phyloP scores from a whole-genome alignment of 371 early-diverging fungal genomes.

The Entomophthora muscae region DNA sequence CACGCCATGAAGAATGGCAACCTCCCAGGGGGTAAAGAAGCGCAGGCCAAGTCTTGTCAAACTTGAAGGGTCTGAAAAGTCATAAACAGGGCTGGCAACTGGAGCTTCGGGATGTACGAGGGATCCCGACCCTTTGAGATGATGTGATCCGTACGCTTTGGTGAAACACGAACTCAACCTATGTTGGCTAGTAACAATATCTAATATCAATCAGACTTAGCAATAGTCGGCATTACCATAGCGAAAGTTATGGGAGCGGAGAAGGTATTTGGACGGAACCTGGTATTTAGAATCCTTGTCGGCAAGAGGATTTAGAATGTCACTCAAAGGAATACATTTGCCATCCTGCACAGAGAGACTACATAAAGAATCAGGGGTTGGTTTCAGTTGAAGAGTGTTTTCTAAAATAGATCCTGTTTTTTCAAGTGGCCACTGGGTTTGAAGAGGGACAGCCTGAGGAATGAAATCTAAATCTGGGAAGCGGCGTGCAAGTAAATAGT shows the following conservation, averaged over 20 bases:
- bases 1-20: conserved; percentile 58
- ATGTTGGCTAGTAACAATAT: not conserved
- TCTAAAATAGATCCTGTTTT: not conserved
- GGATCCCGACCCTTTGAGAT: conserved; percentile 17
- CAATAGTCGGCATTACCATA: not conserved
- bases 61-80: conserved; percentile 26
- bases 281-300: not conserved
- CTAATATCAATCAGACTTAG: not conserved
- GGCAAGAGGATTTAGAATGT: not conserved
- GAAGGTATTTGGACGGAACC: not conserved
- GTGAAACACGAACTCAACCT: not conserved
- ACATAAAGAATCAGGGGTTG: not conserved
- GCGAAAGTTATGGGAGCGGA: not conserved
- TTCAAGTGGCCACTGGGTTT: not conserved
- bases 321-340: not conserved
- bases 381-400: not conserved
- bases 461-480: not conserved
- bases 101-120: conserved; percentile 13
- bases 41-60: conserved; percentile 38
- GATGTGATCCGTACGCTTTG: conserved; percentile 19
- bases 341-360: not conserved
- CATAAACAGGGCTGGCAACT: conserved; percentile 14
- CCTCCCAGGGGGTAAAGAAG: conserved; percentile 56
- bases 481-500: conserved; percentile 32
- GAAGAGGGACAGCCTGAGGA: not conserved